Base-by-base conservation (phyloP, 495 filamentous ascomycete species). In the Penicillium turbatum region DNA sequence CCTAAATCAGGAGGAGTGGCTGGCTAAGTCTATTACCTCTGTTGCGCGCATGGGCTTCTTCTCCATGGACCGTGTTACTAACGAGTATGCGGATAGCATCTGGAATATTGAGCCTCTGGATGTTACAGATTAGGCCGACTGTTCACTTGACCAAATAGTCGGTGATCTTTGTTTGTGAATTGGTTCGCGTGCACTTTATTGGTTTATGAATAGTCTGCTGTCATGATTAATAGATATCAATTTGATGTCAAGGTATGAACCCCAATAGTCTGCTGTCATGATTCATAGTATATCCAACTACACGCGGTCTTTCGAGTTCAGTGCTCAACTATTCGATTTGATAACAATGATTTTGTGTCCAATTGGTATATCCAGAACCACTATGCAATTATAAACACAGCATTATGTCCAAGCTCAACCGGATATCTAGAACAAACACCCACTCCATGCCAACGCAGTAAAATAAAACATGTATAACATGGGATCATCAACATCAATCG, bases 11-110 rank as follows among this genome's bases (percentile, higher is more conserved):
- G 90, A 96, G 49, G 88, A 86, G 61, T 98, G 93, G 93, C 72
- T 92, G 31, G 84, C 79, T 30, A 96, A 95, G 80, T 86, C 80
- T 54, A 97, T 98, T 61, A 86, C 81, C 32, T 88, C 85, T 43
- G 93, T 97, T 3, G 82, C 87, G 11, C 75, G 90, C 15, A 97
- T 98, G 93, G 93, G 93, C 10, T 97, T 97, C 80, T 98, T 98
- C 76, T 90, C 83, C 47, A 89, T 86, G 45, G 93, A 98, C 69
- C 79, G 93, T n/a, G 95, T 95, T 67, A 97, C 97, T 59, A 88
- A 90, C 62, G 95, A 98, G 80, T 98, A 98, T 72, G 92, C 93
- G 11, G 92, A 98, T 70, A 85, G 78, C 44, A 96, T 98, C 64
- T 98, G 93, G 92, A 97, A 96, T 59, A 70, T 95, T 27, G 92